A percentile compares a stretch with the other conserved stretches of the same genome.
Conservation (phyloP, 1,284 basidiomycete species). For the Phellopilus nigrolimitatus region DNA sequence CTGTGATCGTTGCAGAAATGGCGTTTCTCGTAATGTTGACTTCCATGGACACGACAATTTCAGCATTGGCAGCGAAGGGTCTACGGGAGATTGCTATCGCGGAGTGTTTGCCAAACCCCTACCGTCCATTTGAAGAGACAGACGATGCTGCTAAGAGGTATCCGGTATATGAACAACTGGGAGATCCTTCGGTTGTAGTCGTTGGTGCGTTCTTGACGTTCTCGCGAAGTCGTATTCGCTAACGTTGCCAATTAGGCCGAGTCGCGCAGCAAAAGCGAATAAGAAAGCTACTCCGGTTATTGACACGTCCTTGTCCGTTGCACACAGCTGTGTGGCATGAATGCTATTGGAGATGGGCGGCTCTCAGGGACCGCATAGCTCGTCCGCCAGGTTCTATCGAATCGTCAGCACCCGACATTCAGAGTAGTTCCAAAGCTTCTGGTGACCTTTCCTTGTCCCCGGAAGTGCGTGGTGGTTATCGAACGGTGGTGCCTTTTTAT, state of each 20-base stretch:
- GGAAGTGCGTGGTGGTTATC: constrained; percentile 33
- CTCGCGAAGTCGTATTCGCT: constrained; percentile 5
- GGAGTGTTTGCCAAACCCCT: constrained; percentile 55
- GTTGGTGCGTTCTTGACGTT: constrained; percentile 47
- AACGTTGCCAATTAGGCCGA: constrained; percentile 41
- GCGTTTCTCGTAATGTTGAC: constrained; percentile 66
- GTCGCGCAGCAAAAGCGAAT: constrained; percentile 79
- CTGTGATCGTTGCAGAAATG: constrained; percentile 64
- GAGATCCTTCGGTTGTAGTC: constrained; percentile 63
- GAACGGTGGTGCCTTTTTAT: neutral
- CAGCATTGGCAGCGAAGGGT: constrained; percentile 60
- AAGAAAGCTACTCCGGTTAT: constrained; percentile 61
- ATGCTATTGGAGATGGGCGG: constrained; percentile 66
- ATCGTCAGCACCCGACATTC: constrained; percentile 17
- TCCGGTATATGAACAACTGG: constrained; percentile 71
- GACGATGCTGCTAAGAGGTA: constrained; percentile 44
- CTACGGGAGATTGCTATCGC: constrained; percentile 62
- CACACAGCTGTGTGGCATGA: constrained; percentile 80
- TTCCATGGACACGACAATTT: constrained; percentile 60
- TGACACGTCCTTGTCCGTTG: constrained; percentile 58
- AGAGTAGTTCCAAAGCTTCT: constrained; percentile 22
- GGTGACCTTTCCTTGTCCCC: constrained; percentile 32
- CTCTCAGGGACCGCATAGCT: constrained; percentile 45
- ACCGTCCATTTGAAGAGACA: constrained; percentile 24
- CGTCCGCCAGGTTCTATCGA: constrained; percentile 7